Conservation (phyloP, 2,329 filamentous ascomycete genomes). For the Talaromyces islandicus region DNA sequence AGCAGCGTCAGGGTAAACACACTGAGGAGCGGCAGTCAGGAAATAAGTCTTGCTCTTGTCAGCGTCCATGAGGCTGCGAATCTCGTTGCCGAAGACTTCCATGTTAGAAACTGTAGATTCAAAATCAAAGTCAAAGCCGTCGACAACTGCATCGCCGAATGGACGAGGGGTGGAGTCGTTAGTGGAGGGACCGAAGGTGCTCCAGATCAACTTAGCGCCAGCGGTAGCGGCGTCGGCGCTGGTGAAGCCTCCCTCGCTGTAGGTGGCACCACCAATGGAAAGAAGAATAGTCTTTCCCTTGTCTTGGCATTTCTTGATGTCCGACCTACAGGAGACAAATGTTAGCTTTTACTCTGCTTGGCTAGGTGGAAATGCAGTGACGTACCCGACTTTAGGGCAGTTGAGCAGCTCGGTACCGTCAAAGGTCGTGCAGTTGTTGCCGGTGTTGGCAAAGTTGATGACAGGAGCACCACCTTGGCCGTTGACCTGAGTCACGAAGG, state of each 20-base stretch:
- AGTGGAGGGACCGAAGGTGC: constrained; percentile 59
- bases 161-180: constrained; percentile 51
- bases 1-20: constrained; percentile 58
- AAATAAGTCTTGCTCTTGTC: constrained; percentile 49
- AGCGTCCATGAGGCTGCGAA: constrained; percentile 52
- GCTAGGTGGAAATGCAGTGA: neutral
- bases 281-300: constrained; percentile 66
- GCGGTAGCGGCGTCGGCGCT: constrained; percentile 46
- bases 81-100: constrained; percentile 52
- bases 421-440: constrained; percentile 57
- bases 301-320: constrained; percentile 55
- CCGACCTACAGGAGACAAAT: constrained; percentile 27
- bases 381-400: constrained; percentile 62
- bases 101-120: constrained; percentile 58
- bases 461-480: constrained; percentile 44
- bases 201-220: constrained; percentile 61
- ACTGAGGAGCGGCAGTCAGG: constrained; percentile 64
- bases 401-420: constrained; percentile 51
- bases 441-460: constrained; percentile 61
- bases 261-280: constrained; percentile 66
- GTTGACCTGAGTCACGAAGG: constrained; percentile 31
- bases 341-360: neutral
- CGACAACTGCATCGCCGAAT: constrained; percentile 59
- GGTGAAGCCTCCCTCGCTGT: constrained; percentile 61
- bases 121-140: constrained; percentile 75